Conservation (phyloP, 2,329 filamentous ascomycete species). For the Hirsutella thompsonii region DNA sequence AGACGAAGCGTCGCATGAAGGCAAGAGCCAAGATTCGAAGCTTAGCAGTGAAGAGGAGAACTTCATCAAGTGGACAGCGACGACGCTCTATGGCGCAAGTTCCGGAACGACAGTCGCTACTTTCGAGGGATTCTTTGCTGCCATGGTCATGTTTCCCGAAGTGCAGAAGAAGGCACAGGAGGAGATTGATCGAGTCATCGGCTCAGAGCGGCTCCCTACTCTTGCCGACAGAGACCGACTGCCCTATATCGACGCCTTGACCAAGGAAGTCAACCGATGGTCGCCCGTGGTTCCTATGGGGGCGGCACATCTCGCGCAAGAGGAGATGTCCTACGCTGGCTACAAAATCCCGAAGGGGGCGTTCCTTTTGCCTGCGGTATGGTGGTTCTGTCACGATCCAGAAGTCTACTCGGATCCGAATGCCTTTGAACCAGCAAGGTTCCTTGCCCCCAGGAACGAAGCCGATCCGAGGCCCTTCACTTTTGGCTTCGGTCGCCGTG, state of each 20-base stretch:
- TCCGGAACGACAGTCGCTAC: slow-evolving; percentile 1
- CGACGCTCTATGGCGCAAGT: slow-evolving; percentile 5
- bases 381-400: slow-evolving; percentile 46
- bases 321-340: slow-evolving; percentile 11
- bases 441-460: slow-evolving; percentile 13
- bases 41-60: neutral
- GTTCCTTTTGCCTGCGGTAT: slow-evolving; percentile 11
- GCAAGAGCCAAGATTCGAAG: too few relatives aligned
- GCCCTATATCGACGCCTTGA: slow-evolving; percentile 24
- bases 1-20: too few relatives aligned
- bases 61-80: slow-evolving; percentile 1
- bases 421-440: slow-evolving; percentile 20
- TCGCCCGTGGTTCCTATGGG: slow-evolving; percentile 18
- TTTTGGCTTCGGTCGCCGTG: slow-evolving; percentile 23
- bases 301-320: slow-evolving; percentile 23
- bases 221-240: slow-evolving; percentile 27
- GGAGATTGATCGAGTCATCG: slow-evolving; percentile 29
- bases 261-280: slow-evolving; percentile 19
- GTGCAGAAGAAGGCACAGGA: slow-evolving; percentile 26
- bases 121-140: slow-evolving; percentile 23
- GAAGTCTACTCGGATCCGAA: slow-evolving; percentile 42
- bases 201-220: slow-evolving; percentile 25
- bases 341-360: slow-evolving; percentile 15
- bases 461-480: slow-evolving; percentile 13
- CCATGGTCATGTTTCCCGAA: slow-evolving; percentile 29